A percentile compares a stretch with the other conserved stretches of the same genome.
phyloP scores from a whole-genome alignment of 176 grass and related monocot species.

The Elaeis guineensis region DNA sequence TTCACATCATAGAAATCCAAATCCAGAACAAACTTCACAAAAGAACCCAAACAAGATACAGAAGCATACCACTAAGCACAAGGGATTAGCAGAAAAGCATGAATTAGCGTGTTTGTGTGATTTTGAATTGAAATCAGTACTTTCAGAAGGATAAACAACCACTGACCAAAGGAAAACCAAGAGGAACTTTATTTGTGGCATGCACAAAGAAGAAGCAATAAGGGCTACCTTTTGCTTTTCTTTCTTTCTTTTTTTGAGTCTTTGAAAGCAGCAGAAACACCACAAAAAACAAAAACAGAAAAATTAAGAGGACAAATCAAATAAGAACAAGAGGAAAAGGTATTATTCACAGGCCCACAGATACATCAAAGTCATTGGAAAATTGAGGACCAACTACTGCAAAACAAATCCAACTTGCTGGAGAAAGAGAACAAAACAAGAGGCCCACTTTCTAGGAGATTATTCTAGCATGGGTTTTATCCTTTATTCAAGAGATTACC shows the following conservation, averaged over 20 bases:
- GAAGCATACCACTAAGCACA: conserved; percentile 6
- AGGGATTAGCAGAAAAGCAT: too few species aligned
- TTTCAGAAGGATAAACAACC: too few species aligned
- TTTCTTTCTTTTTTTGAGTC: too few species aligned
- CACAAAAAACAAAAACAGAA: conserved; percentile 1
- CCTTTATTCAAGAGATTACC: neutral
- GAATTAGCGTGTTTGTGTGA: too few species aligned
- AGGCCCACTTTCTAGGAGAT: conserved; percentile 1
- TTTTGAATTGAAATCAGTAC: too few species aligned
- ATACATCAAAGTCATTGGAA: conserved; percentile 7
- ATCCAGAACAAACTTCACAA: neutral
- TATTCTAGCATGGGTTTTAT: neutral
- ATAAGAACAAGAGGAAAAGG: conserved; percentile 8
- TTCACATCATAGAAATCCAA: conserved; percentile 12
- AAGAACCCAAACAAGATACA: neutral
- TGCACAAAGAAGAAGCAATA: too few species aligned
- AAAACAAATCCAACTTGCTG: conserved; percentile 5
- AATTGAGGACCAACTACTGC: conserved; percentile 10
- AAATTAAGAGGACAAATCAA: neutral
- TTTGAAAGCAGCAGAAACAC: too few species aligned
- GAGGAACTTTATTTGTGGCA: too few species aligned
- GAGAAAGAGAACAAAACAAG: neutral
- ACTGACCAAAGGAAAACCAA: too few species aligned
- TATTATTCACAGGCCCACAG: conserved; percentile 14
- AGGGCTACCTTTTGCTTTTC: too few species aligned